Base-by-base conservation (phyloP, 139 green algal genomes). In the Chlamydomonas schloesseri region DNA sequence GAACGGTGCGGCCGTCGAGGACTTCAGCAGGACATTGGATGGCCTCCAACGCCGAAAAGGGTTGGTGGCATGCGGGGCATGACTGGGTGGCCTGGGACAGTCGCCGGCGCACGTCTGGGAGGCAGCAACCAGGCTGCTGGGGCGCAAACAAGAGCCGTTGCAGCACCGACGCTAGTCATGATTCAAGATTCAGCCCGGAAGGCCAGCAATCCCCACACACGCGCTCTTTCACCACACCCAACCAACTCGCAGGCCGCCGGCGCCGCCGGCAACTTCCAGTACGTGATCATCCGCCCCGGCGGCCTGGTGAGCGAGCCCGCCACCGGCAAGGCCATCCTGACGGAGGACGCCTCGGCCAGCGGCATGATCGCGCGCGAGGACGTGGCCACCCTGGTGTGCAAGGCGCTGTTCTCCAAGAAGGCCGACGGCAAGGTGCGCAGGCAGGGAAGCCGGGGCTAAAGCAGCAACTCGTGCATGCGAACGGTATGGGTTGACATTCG, bases 271-370 rank as follows among this genome's bases (percentile, higher is more conserved):
- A 92, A 95, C 73, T 96, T 99, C 91, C 70, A 93, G 0, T 99
- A 90, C 79, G 91, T 94, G 26, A 99, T 99, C 86, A 92, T 99
- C 34, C 92, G 97, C 24, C 97, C 98, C 0, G 98, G 98, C 31
- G 98, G 98, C 67, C 91, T 99, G 0, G 96, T 97, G 72, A 96
- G 87, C 3, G 97, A 99, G 69, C 62, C 92, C n/a, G 88, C 91
- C 29, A 98, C 65, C 47, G 79, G 65, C 64, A 47, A 33, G 42
- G 79, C 79, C 79, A 92, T 98, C n/a, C 90, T 99, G 73, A 99
- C 97, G 24, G 94, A 99, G 81, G 91, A 97, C 86, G 91, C 21
- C 8, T 90, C n/a, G 1, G 79, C 68, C 65, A n/a, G 28, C 10
- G 79, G 97, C 53, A 89, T 91, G 60, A 98, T 99, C 74, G 88